Evolutionary conservation across 1,284 basidiomycete species (phyloP).

Genomic region (Sanghuangporus baumii): DNA sequence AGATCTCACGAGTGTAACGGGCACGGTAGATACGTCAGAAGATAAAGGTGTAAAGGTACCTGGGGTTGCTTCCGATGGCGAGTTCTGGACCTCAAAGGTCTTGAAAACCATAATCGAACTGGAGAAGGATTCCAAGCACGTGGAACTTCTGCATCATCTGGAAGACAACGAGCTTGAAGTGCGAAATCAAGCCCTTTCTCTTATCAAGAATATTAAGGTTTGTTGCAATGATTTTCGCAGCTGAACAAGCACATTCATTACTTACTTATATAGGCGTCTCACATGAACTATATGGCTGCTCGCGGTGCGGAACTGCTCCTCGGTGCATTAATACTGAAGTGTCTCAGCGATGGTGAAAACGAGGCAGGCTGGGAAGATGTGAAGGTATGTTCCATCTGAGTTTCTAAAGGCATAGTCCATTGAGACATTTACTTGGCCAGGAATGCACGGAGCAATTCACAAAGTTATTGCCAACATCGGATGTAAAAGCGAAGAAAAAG

Average conservation of each 20-base stretch:
- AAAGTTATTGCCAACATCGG: conserved; percentile 40
- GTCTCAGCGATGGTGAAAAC: conserved; percentile 5
- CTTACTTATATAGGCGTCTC: not conserved
- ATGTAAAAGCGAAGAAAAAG: conserved; percentile 28
- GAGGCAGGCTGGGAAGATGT: conserved; percentile 12
- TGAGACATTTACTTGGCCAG: conserved; percentile 29
- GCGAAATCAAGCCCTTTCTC: conserved; percentile 38
- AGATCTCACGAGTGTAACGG: conserved; percentile 61
- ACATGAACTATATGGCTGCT: not conserved
- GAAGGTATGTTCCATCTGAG: conserved; percentile 31
- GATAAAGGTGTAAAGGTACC: conserved; percentile 49
- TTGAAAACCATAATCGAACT: conserved; percentile 56
- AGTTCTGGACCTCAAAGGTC: conserved; percentile 76
- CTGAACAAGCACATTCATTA: not conserved
- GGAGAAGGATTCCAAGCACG: conserved; percentile 69
- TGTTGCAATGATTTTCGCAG: not conserved
- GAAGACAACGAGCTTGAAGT: conserved; percentile 54
- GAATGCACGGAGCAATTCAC: conserved; percentile 46
- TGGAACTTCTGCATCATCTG: conserved; percentile 46
- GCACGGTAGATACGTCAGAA: conserved; percentile 17
- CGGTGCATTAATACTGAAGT: conserved; percentile 6
- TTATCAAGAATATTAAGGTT: conserved; percentile 11
- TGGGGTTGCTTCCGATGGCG: conserved; percentile 64
- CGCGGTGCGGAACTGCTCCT: conserved; percentile 13
- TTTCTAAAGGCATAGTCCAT: not conserved